Conservation (phyloP, 805 yeast species). For the Teunomyces atbi region DNA sequence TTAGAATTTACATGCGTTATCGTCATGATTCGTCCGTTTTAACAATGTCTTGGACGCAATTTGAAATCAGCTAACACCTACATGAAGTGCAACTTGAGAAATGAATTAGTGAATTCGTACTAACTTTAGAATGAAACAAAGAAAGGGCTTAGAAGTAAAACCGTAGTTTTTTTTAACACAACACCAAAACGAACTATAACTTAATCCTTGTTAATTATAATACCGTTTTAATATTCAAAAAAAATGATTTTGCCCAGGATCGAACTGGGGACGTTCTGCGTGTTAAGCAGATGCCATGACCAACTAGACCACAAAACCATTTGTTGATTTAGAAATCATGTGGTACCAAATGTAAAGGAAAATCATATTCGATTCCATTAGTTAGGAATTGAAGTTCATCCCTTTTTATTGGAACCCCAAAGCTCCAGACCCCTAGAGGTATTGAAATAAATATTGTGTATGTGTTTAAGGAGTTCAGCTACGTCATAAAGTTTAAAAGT, state of each 20-base stretch:
- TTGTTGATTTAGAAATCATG: conserved; percentile 3
- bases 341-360: not conserved
- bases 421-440: too few relatives aligned
- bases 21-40: conserved; percentile 43
- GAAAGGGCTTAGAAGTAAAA: too few relatives aligned
- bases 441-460: too few relatives aligned
- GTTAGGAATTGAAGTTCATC: too few relatives aligned
- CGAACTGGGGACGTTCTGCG: conserved; percentile 99
- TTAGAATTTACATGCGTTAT: conserved; percentile 41
- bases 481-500: too few relatives aligned
- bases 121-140: not conserved
- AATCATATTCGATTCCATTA: too few relatives aligned
- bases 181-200: too few relatives aligned
- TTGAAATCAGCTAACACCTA: conserved; percentile 48
- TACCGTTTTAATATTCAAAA: too few relatives aligned
- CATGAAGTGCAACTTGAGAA: conserved; percentile 27
- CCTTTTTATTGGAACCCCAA: too few relatives aligned
- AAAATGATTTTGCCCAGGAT: conserved; percentile 93
- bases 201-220: too few relatives aligned
- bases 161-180: too few relatives aligned
- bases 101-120: not conserved
- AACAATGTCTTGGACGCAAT: conserved; percentile 35
- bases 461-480: too few relatives aligned
- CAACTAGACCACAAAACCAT: conserved; percentile 98
- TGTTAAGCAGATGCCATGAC: conserved; percentile 99